These are phyloP conservation scores for Syzygium oleosum DNA, from an alignment of 345 rosid species.

Conservation along the genomic window DNA sequence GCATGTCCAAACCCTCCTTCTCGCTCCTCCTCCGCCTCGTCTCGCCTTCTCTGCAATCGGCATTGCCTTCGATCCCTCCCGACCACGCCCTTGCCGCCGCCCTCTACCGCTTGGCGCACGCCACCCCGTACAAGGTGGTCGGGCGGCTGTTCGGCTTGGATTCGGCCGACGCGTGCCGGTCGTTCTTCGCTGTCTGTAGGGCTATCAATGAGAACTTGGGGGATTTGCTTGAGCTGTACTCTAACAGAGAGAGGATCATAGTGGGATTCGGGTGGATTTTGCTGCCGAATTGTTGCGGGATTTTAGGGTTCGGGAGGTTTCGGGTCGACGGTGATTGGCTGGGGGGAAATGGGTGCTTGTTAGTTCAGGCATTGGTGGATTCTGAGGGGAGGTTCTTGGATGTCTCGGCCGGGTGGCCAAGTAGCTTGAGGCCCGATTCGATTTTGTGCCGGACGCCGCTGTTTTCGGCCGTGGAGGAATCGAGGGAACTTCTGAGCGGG, in stretches of 20 bases:
- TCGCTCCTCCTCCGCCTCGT: slow-evolving; percentile 33
- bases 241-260: slow-evolving; percentile 27
- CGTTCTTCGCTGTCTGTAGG: slow-evolving; percentile 56
- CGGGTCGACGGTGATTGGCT: slow-evolving; percentile 34
- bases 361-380: slow-evolving; percentile 80
- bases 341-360: slow-evolving; percentile 34
- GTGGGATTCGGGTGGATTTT: slow-evolving; percentile 44
- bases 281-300: slow-evolving; percentile 74
- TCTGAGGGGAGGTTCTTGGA: slow-evolving; percentile 56
- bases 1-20: slow-evolving; percentile 49
- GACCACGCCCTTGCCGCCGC: slow-evolving; percentile 48
- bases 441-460: slow-evolving; percentile 45
- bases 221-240: slow-evolving; percentile 22
- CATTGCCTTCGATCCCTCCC: slow-evolving; percentile 27
- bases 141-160: slow-evolving; percentile 38
- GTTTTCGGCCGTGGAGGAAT: slow-evolving; percentile 28
- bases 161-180: slow-evolving; percentile 47
- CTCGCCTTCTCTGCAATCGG: slow-evolving; percentile 25
- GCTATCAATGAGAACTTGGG: slow-evolving; percentile 35
- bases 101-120: slow-evolving; percentile 73
- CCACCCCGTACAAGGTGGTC: slow-evolving; percentile 38
- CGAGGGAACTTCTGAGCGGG: slow-evolving; percentile 38
- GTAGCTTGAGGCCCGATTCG: slow-evolving; percentile 32
- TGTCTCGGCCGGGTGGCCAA: slow-evolving; percentile 85
- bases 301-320: slow-evolving; percentile 53